Conservation (phyloP, 2,329 filamentous ascomycete genomes). For the Coniochaeta sp. region DNA sequence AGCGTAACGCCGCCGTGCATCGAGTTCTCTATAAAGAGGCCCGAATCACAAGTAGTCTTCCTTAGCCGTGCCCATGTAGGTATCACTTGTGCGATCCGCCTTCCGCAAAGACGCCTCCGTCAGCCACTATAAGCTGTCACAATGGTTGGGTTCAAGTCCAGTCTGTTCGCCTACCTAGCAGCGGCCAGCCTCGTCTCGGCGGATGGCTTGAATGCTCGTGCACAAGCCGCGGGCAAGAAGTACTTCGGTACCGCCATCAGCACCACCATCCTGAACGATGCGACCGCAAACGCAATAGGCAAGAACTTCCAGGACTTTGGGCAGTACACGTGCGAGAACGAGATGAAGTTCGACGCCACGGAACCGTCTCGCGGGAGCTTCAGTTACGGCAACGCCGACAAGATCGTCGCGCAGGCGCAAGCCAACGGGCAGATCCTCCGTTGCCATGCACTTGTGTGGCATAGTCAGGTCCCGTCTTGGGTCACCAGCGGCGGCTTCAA, state of each 20-base stretch:
- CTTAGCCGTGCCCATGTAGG: not conserved
- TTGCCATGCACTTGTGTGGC: constrained; percentile 52
- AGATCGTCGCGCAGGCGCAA: constrained; percentile 39
- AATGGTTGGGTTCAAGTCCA: not conserved
- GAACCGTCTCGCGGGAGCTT: constrained; percentile 51
- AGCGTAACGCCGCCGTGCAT: not conserved
- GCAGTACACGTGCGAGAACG: constrained; percentile 56
- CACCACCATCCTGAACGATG: constrained; percentile 41
- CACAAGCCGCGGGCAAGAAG: constrained; percentile 11
- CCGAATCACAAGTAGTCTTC: not conserved
- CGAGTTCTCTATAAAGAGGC: not conserved
- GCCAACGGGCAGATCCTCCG: constrained; percentile 44
- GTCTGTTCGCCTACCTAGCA: not conserved
- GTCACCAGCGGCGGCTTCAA: constrained; percentile 43
- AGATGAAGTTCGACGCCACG: constrained; percentile 55
- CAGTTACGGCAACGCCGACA: constrained; percentile 49
- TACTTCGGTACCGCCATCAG: constrained; percentile 60
- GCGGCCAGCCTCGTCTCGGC: constrained; percentile 1
- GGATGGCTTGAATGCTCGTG: constrained; percentile 6
- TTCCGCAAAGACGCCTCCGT: not conserved
- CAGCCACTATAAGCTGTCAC: not conserved
- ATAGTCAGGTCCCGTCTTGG: constrained; percentile 41
- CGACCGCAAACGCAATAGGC: constrained; percentile 47
- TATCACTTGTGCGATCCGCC: not conserved
- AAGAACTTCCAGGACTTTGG: constrained; percentile 52